Evolutionary conservation across 768 basidiomycete genomes (phyloP).

Genomic region (Tricholoma saponaceum): DNA sequence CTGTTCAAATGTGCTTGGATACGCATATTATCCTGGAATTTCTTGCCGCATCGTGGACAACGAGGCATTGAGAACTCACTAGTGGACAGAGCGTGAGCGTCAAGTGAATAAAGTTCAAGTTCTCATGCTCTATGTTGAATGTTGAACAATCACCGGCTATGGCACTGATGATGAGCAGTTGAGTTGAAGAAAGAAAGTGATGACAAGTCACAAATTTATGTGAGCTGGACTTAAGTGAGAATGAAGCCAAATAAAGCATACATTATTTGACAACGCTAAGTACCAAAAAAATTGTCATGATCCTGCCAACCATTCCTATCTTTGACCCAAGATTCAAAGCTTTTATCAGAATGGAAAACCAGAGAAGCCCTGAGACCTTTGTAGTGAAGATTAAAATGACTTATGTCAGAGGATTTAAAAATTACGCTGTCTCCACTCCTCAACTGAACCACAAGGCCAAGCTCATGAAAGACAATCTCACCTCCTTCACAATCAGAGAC

Average conservation of each 20-base stretch:
- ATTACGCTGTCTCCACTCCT: constrained; percentile 10
- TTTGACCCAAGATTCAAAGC: constrained; percentile 4
- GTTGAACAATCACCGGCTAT: too few species aligned
- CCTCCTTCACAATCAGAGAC: constrained; percentile 14
- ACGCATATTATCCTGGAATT: not conserved
- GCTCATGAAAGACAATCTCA: constrained; percentile 16
- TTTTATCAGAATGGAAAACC: constrained; percentile 19
- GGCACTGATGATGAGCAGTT: too few species aligned
- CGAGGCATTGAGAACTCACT: not conserved
- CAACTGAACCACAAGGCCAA: constrained; percentile 13
- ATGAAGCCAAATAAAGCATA: not conserved
- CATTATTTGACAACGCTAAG: not conserved
- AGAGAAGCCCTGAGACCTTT: constrained; percentile 16
- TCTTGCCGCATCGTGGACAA: not conserved
- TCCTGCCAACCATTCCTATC: constrained; percentile 6
- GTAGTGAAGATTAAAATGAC: constrained; percentile 21
- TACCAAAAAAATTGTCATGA: not conserved
- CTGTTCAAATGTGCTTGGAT: not conserved
- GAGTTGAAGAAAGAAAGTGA: not conserved
- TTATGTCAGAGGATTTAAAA: constrained; percentile 14
- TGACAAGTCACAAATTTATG: not conserved
- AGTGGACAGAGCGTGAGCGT: not conserved
- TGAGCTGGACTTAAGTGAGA: not conserved
- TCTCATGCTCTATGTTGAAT: not conserved
- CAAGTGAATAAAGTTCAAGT: not conserved